Base-by-base conservation (phyloP, 1,284 basidiomycete species). In the Leccinum fuscescens region DNA sequence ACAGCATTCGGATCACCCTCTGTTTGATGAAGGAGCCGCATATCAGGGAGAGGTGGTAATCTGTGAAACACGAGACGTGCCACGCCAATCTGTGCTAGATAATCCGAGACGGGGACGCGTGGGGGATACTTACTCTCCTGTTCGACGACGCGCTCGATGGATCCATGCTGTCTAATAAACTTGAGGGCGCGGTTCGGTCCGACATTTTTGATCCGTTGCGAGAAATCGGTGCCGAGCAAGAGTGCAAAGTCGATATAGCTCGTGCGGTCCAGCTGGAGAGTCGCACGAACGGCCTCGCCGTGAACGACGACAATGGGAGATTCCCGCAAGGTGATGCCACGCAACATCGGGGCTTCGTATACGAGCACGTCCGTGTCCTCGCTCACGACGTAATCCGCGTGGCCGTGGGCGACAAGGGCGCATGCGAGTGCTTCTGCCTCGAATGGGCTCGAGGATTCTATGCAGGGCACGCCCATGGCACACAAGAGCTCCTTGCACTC, bases 381-480 rank as follows among this genome's bases (percentile, higher is more conserved):
- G 60, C 90, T 94, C 2, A 85, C 91, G 15, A 95, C 93, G 69
- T 84, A 93, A 73, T 95, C 92, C 0, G 90, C 93, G 46, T 81
- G 67, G 0, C 93, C 93, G 15, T 83, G 76, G 12, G 85, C 66
- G 6, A 92, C 92, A 50, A 95, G 77, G 3, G 89, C 81, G 2
- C 89, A 82, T 1, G 92, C 93, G 22, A 95, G 75, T 1, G 90
- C 92, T 73, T 96, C 93, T 0, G 89, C 93, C 71, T 96, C 93
- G 64, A 82, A 88, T 0, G 87, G 83, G 0, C 86, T 86, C 1
- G 76, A 74, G 6, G 88, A 78, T 11, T 89, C 82, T 33, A 94
- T 71, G 66, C 87, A 89, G 0, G 89, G 88, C 1, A 94, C 80
- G 14, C 93, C 92, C 86, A 94, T 88, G 0, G 86, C 86, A 22